Percentiles rank a stretch among this genome's conserved stretches.
Evolutionary conservation across 2,329 filamentous ascomycete species (phyloP).

Genomic region (Fusarium sp.): DNA sequence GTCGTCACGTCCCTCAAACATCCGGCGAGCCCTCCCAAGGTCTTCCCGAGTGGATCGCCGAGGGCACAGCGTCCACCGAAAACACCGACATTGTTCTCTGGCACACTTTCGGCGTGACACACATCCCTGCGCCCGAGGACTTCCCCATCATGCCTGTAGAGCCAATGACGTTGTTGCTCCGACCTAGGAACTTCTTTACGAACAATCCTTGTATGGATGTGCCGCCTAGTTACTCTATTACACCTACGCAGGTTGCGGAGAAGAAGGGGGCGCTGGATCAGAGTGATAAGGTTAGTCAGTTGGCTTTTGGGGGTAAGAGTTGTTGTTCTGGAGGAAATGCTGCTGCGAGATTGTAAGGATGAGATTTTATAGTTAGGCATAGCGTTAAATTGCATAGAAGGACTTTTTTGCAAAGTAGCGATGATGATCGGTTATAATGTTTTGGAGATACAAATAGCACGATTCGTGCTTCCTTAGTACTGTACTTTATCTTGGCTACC

Average conservation of each 20-base stretch:
- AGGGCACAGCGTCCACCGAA: conserved; percentile 73
- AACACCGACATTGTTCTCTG: conserved; percentile 90
- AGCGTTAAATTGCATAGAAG: not conserved
- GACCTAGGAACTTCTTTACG: conserved; percentile 84
- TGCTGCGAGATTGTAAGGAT: conserved; percentile 20
- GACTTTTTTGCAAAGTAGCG: not conserved
- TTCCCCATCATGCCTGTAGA: conserved; percentile 92
- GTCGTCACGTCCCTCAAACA: conserved; percentile 88
- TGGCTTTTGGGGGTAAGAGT: conserved; percentile 39
- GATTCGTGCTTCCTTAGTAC: fast-evolving
- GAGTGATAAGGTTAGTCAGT: conserved; percentile 33
- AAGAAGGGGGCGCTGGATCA: conserved; percentile 38
- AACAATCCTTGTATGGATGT: conserved; percentile 84
- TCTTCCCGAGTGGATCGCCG: conserved; percentile 79
- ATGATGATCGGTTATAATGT: not conserved
- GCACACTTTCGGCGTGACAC: conserved; percentile 92
- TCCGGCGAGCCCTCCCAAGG: conserved; percentile 80
- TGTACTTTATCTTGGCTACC: fast-evolving
- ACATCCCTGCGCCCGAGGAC: conserved; percentile 90
- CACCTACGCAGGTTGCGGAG: conserved; percentile 43
- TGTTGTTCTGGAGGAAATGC: conserved; percentile 25
- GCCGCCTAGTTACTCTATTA: conserved; percentile 60
- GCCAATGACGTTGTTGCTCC: conserved; percentile 81
- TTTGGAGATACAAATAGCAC: no score
- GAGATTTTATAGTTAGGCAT: not conserved